Percentiles rank a stretch among this genome's conserved stretches.
Evolutionary conservation across 2,329 filamentous ascomycete species (phyloP).

Genomic region (Scytalidium sp.): DNA sequence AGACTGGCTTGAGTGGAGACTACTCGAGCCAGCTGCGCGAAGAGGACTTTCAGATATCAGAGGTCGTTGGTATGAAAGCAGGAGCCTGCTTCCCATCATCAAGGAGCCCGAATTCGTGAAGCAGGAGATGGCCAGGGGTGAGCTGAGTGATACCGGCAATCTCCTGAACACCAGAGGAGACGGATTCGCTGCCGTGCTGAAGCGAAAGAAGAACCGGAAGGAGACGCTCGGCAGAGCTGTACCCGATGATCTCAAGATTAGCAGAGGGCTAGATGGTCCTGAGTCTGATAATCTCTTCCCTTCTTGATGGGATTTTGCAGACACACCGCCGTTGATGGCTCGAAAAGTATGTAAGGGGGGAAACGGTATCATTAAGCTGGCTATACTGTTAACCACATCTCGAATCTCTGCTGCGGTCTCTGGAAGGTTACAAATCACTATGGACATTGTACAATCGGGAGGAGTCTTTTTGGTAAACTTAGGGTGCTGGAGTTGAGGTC

Average conservation of each 20-base stretch:
- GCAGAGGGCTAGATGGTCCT: slow-evolving; percentile 28
- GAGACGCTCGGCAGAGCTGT: slow-evolving; percentile 31
- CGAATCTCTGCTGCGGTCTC: too few species aligned
- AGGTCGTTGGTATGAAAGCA: slow-evolving; percentile 59
- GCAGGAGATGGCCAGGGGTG: slow-evolving; percentile 27
- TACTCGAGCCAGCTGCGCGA: slow-evolving; percentile 26
- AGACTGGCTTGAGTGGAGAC: slow-evolving; percentile 26
- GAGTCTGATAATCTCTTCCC: slow-evolving; percentile 24
- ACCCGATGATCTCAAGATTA: slow-evolving; percentile 28
- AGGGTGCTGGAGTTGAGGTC: too few species aligned
- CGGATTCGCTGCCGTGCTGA: slow-evolving; percentile 21
- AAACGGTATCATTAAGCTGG: too few species aligned
- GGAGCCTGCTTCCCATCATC: slow-evolving; percentile 40
- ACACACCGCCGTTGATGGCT: too few species aligned
- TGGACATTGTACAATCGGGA: too few species aligned
- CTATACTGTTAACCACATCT: too few species aligned
- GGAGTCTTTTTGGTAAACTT: too few species aligned
- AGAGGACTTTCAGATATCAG: slow-evolving; percentile 45
- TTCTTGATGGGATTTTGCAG: too few species aligned
- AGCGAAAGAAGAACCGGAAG: slow-evolving; percentile 27
- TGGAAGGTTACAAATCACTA: too few species aligned
- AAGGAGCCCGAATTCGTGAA: slow-evolving; percentile 29
- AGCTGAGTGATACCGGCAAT: slow-evolving; percentile 36
- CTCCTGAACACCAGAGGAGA: slow-evolving; percentile 47
- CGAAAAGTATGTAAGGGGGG: too few species aligned